phyloP scores from a whole-genome alignment of 306 rosid genomes.

The Macrotyloma uniflorum region DNA sequence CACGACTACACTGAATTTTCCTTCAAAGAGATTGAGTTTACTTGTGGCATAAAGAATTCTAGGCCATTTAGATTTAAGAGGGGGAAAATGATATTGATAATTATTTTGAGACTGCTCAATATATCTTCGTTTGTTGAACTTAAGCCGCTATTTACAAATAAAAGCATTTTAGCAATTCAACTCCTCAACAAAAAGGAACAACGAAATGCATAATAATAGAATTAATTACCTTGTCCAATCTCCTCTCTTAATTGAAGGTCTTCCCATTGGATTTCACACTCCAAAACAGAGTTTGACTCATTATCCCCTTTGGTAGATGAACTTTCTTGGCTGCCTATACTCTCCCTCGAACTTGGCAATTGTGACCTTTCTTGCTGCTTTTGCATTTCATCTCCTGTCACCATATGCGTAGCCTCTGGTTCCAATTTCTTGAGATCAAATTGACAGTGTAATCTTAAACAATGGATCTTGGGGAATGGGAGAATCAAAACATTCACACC shows the following conservation, averaged over 20 bases:
- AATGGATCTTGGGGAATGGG: constrained; percentile 31
- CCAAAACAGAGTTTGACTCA: constrained; percentile 49
- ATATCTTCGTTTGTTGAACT: constrained; percentile 10
- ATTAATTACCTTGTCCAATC: constrained; percentile 73
- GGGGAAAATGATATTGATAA: background rate
- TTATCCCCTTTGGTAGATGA: constrained; percentile 58
- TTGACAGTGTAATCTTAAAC: constrained; percentile 31
- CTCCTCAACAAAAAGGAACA: constrained; percentile 22
- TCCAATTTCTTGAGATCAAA: constrained; percentile 39
- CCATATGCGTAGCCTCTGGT: constrained; percentile 44
- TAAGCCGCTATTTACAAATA: background rate
- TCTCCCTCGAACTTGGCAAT: constrained; percentile 40
- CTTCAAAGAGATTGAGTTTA: background rate
- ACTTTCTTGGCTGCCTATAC: constrained; percentile 40
- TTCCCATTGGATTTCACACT: constrained; percentile 69
- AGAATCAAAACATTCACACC: constrained; percentile 41
- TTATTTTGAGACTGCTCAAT: background rate
- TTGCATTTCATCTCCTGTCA: constrained; percentile 47
- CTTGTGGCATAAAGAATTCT: constrained; percentile 8
- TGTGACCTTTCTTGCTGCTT: constrained; percentile 48
- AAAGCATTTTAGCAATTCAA: constrained; percentile 26
- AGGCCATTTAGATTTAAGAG: constrained; percentile 6
- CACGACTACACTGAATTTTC: background rate
- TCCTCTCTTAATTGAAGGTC: constrained; percentile 65
- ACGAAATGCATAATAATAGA: constrained; percentile 11